Percentiles rank a stretch among this genome's conserved stretches.
Conservation (phyloP, 176 grass and related monocot genomes). For the Paspalum vaginatum region DNA sequence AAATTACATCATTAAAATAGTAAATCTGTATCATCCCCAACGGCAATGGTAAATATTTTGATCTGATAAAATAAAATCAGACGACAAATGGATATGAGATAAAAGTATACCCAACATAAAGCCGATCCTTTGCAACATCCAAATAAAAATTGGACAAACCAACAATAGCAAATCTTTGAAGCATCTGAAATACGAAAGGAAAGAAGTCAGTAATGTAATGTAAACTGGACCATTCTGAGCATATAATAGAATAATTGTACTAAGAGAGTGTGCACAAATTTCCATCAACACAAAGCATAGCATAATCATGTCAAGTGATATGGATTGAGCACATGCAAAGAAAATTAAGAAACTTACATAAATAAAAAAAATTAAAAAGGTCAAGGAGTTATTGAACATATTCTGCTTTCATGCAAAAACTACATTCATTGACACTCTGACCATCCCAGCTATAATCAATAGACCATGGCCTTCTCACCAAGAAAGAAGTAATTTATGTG, state of each 20-base stretch:
- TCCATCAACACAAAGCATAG: neutral
- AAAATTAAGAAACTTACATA: conserved; percentile 19
- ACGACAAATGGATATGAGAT: conserved; percentile 4
- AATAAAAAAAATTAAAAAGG: conserved; percentile 24
- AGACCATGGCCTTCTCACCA: neutral
- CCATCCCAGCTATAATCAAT: neutral
- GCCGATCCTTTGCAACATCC: conserved; percentile 92
- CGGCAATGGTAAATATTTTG: neutral
- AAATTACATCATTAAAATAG: conserved; percentile 14
- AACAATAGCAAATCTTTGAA: conserved; percentile 97
- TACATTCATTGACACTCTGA: neutral
- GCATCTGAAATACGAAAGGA: conserved; percentile 63
- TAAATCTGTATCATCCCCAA: conserved; percentile 21
- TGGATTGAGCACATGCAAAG: neutral
- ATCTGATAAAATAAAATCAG: conserved; percentile 19
- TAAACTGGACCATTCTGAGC: conserved; percentile 21
- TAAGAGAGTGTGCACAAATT: neutral
- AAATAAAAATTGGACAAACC: conserved; percentile 97
- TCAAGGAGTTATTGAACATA: neutral
- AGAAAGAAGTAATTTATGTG: neutral
- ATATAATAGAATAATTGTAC: neutral
- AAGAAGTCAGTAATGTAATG: conserved; percentile 29
- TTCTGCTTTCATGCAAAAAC: conserved; percentile 11
- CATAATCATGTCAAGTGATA: neutral
- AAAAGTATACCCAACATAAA: conserved; percentile 91